These are phyloP conservation scores for Coemansia sp. DNA, from an alignment of 192 early-diverging fungal species.

Conservation along the genomic window DNA sequence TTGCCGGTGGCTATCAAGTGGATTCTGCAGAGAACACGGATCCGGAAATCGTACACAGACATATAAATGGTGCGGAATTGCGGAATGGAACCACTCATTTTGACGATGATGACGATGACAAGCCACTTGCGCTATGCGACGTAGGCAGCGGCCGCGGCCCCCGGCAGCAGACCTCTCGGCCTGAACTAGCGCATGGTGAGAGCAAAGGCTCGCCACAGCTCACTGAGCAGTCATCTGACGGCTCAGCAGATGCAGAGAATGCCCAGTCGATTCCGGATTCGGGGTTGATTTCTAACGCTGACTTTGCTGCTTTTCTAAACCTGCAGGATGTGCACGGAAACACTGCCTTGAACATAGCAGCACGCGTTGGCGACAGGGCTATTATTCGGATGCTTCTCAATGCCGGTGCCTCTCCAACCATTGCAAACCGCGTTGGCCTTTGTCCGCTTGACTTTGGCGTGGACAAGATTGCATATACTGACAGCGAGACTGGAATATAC, in stretches of 20 bases:
- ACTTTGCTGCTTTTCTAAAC: constrained; percentile 76
- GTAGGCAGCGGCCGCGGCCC: constrained; percentile 32
- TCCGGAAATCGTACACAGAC: background rate
- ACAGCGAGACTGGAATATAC: background rate
- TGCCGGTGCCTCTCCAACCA: constrained; percentile 73
- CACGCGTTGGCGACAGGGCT: constrained; percentile 68
- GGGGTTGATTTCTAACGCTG: constrained; percentile 51
- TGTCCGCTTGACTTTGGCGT: constrained; percentile 71
- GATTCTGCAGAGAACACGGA: constrained; percentile 22
- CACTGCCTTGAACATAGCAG: constrained; percentile 89
- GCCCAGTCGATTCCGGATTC: background rate
- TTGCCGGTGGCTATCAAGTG: constrained; percentile 53
- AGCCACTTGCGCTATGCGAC: background rate
- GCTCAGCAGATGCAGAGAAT: background rate
- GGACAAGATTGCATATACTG: constrained; percentile 31
- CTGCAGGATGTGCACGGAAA: constrained; percentile 83
- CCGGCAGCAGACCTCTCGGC: background rate
- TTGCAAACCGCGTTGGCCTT: constrained; percentile 77
- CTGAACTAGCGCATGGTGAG: constrained; percentile 3
- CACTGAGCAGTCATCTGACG: background rate
- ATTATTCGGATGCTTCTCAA: constrained; percentile 70
- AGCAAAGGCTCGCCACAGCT: background rate
- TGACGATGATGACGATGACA: constrained; percentile 4
- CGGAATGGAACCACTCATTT: background rate
- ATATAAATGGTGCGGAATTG: background rate